Conservation (phyloP, 2,329 filamentous ascomycete genomes). For the Fusarium domesticum region DNA sequence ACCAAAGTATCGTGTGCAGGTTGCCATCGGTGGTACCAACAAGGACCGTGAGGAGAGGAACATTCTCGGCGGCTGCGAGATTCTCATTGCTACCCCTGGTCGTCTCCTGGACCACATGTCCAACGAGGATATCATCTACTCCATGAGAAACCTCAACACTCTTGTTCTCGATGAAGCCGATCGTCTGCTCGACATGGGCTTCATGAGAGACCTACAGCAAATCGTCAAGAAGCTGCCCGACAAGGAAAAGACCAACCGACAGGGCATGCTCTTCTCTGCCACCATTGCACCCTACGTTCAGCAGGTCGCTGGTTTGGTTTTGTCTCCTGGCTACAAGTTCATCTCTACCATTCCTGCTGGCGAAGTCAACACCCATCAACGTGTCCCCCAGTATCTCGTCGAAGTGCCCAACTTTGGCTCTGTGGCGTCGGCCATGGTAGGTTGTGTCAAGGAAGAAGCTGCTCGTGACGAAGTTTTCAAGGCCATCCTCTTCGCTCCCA, state of each 20-base stretch:
- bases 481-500: slow-evolving; percentile 76
- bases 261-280: slow-evolving; percentile 81
- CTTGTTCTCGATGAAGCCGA: slow-evolving; percentile 83
- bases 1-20: slow-evolving; percentile 70
- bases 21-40: slow-evolving; percentile 78
- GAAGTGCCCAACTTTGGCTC: slow-evolving; percentile 67
- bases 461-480: slow-evolving; percentile 61
- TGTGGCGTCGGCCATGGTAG: slow-evolving; percentile 57
- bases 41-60: slow-evolving; percentile 68
- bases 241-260: slow-evolving; percentile 55
- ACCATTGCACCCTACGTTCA: slow-evolving; percentile 79
- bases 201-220: slow-evolving; percentile 73
- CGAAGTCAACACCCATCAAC: slow-evolving; percentile 72
- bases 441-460: slow-evolving; percentile 50
- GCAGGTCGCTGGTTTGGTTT: slow-evolving; percentile 65
- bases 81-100: slow-evolving; percentile 78
- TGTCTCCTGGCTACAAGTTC: slow-evolving; percentile 71
- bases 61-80: slow-evolving; percentile 70
- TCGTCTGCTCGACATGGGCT: slow-evolving; percentile 78
- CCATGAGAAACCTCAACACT: slow-evolving; percentile 68
- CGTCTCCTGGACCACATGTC: slow-evolving; percentile 75
- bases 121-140: slow-evolving; percentile 65
- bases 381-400: slow-evolving; percentile 71
- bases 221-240: slow-evolving; percentile 70
- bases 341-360: slow-evolving; percentile 75